Base-by-base conservation (phyloP, 2,329 filamentous ascomycete genomes). In the Sporothrix brunneoviolacea region DNA sequence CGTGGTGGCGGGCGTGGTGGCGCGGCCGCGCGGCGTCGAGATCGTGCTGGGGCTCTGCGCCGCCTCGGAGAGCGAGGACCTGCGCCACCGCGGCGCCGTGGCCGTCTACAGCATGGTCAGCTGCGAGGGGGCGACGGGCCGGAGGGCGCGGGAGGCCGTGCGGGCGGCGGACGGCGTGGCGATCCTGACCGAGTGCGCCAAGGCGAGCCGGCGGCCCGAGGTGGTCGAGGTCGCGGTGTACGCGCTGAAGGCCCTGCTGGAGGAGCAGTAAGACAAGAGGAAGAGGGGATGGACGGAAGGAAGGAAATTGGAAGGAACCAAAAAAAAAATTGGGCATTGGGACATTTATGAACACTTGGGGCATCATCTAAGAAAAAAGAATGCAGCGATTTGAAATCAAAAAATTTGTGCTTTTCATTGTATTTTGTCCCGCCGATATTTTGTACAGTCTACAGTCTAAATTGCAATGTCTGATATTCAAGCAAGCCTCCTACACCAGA, bases 41-140 rank as follows among this genome's bases (percentile, higher is more conserved):
- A 80, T 88, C n/a, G 60, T 97, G n/a, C 67, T 98, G n/a, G 80
- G 76, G 0, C 68, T 97, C 62, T 95, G 89, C 61, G 71, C 73
- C 15, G 89, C 95, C 55, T 89, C 95, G 56, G 79, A 86, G 6
- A 76, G 76, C 48, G 83, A 86, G 59, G 81, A 84, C 51, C 62
- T 91, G 52, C 71, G 81, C 45, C 80, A 84, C 62, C 72, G 93
- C 8, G 93, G 89, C 0, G 79, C 86, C 1, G 88, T 91, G 22
- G 81, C 84, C 51, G 64, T 93, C 15, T 74, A 80, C 55, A 94
- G 94, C 63, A 71, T 96, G 62, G 73, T 88, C 6, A 73, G 73
- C 10, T 78, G 79, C 4, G 81, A 84, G 8, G 86, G 80, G 2
- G 79, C 84, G 13, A 73, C 81, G 0, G 88, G 86, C 0, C 68